phyloP scores from a whole-genome alignment of 805 yeast genomes.

The Candida rishiriensis region DNA sequence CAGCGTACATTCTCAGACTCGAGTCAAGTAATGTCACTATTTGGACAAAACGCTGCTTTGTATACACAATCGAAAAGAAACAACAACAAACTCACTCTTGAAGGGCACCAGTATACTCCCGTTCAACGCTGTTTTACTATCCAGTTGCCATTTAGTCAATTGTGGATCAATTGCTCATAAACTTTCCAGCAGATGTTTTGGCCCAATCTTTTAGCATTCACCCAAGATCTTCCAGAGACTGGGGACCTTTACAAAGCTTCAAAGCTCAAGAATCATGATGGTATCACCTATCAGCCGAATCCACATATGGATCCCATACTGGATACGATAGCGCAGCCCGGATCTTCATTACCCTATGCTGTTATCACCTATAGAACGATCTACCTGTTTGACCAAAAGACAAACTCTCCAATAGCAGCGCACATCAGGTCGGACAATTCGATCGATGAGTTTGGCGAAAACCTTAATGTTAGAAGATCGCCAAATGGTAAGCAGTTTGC shows the following conservation, averaged over 20 bases:
- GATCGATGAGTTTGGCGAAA: constrained; percentile 43
- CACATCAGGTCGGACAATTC: constrained; percentile 43
- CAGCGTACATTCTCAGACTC: too few relatives aligned
- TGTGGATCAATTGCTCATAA: too few relatives aligned
- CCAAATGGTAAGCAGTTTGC: constrained; percentile 35
- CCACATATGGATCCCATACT: constrained; percentile 33
- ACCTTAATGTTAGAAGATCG: constrained; percentile 34
- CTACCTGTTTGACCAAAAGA: constrained; percentile 36
- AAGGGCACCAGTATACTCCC: too few relatives aligned
- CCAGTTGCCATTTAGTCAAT: too few relatives aligned
- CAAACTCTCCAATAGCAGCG: constrained; percentile 43
- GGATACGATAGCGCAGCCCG: constrained; percentile 18
- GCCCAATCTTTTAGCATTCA: constrained; percentile 26
- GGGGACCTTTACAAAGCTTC: constrained; percentile 13
- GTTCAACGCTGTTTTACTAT: too few relatives aligned
- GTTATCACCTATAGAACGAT: constrained; percentile 34
- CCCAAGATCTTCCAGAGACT: constrained; percentile 25
- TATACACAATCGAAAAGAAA: too few relatives aligned
- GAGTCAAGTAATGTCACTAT: too few relatives aligned
- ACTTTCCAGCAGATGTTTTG: constrained; percentile 23
- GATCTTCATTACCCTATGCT: constrained; percentile 24
- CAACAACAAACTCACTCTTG: too few relatives aligned
- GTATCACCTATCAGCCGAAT: constrained; percentile 12
- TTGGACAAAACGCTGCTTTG: too few relatives aligned
- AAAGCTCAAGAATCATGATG: constrained; percentile 5